phyloP scores from a whole-genome alignment of 106 monocot genomes.

The Vanilla planifolia region DNA sequence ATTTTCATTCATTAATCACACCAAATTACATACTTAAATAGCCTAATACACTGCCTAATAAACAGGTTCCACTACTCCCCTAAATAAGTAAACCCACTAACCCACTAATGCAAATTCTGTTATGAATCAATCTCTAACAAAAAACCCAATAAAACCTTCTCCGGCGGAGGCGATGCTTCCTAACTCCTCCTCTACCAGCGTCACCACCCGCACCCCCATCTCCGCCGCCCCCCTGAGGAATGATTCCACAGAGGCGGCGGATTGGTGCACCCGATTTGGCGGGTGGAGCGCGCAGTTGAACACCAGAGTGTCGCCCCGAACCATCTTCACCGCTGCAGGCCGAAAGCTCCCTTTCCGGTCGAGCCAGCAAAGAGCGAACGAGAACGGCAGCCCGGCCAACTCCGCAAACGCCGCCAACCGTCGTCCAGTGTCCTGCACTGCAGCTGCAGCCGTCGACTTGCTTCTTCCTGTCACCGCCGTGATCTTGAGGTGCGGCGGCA shows the following conservation, averaged over 20 bases:
- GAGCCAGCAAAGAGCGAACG: constrained; percentile 24
- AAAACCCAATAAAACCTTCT: too few relatives aligned
- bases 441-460: background rate
- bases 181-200: constrained; percentile 23
- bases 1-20: too few relatives aligned
- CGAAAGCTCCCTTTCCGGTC: constrained; percentile 21
- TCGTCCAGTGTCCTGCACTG: constrained; percentile 18
- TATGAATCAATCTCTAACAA: too few relatives aligned
- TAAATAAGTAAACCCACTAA: too few relatives aligned
- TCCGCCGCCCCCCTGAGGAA: constrained; percentile 15
- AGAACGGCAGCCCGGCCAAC: constrained; percentile 21
- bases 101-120: too few relatives aligned
- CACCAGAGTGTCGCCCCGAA: constrained; percentile 16
- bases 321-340: constrained; percentile 3
- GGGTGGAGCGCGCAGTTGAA: constrained; percentile 29
- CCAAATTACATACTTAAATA: too few relatives aligned
- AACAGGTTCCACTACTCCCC: too few relatives aligned
- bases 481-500: constrained; percentile 44
- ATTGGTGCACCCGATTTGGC: constrained; percentile 4
- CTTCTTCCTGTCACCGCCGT: constrained; percentile 25
- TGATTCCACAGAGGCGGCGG: constrained; percentile 5
- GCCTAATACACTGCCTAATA: too few relatives aligned
- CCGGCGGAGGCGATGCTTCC: background rate
- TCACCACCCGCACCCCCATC: constrained; percentile 17
- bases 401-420: constrained; percentile 22